Percentiles rank a stretch among this genome's conserved stretches.
Evolutionary conservation across 73 alveolate genomes (phyloP).

Genomic region (Halteria grandinella): DNA sequence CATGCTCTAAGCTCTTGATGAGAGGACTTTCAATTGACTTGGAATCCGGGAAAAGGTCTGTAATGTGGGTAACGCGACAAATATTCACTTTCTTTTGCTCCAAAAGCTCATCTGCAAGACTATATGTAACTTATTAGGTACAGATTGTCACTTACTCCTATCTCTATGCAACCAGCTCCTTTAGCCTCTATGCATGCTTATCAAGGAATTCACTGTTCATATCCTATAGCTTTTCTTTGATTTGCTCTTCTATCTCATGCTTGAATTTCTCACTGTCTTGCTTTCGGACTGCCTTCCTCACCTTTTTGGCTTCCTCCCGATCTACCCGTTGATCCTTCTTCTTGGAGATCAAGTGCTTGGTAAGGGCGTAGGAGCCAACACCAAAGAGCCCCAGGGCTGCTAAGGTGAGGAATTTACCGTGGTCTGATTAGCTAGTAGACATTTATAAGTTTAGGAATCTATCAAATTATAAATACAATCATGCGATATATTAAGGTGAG

Average conservation of each 20-base stretch:
- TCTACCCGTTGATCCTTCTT: no score
- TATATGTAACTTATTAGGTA: neutral
- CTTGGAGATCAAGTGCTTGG: neutral
- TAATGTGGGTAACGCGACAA: constrained; percentile 33
- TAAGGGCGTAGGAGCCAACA: constrained; percentile 18
- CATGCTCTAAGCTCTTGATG: neutral
- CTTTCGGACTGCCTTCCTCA: neutral
- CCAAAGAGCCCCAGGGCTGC: constrained; percentile 10
- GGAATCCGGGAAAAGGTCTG: constrained; percentile 13
- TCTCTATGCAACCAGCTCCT: constrained; percentile 41
- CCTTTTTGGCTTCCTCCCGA: no score
- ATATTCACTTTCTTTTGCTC: constrained; percentile 21
- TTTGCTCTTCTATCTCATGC: constrained; percentile 1
- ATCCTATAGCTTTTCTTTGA: neutral
- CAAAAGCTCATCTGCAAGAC: constrained; percentile 45
- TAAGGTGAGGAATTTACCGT: no score
- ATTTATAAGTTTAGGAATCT: no score
- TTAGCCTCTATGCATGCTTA: constrained; percentile 33
- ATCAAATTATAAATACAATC: no score
- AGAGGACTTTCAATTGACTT: neutral
- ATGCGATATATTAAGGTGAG: no score
- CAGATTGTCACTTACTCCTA: constrained; percentile 22
- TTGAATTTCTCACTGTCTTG: neutral
- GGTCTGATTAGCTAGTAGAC: no score
- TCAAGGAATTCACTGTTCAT: constrained; percentile 12